Evolutionary conservation across 768 basidiomycete genomes (phyloP), one percentile per base, ranked within the genome.

Genomic region (Amanita inopinata): DNA sequence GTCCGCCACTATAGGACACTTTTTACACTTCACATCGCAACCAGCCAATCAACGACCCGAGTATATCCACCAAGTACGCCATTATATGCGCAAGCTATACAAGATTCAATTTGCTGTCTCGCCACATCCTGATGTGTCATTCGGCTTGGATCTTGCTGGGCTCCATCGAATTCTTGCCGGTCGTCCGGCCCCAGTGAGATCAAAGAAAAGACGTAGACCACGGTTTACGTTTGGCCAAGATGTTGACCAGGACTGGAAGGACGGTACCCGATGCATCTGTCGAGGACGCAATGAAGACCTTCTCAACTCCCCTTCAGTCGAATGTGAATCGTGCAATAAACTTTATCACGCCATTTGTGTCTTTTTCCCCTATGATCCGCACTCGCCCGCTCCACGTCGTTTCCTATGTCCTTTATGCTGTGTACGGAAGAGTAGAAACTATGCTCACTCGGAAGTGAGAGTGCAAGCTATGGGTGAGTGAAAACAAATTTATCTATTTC

Each of bases 81-180:
- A 91, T 58, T 90, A 82, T 57, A 88, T 91, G 85, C 80, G 87
- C 50, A 91, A 91, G 62, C 64, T 90, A 11, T 90, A 80, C 68
- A 83, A 80, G 63, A 84, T 91, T 40, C 87, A 89, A 60, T 89
- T 91, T 54, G 80, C 82, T n/a, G 81, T 91, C 7, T 83, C 83
- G 0, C 83, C 85, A 2, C 83, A 76, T 46, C 81, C 78, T 1
- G 85, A 87, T 36, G 74, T 84, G 1, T 87, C 85, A 1, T 90
- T 79, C 51, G 87, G 87, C 11, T 66, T 91, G 19, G 84, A 90
- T 56, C 72, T 89, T 15, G 84, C 87, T 28, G 82, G 83, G 6
- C 60, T 91, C 35, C 87, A 91, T 60, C 80, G 87, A 5, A 78
- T 86, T 42, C 70, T 89, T 22, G 86, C 86, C 12, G 75, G 73